These are phyloP conservation scores for Colletotrichum trifolii DNA, from an alignment of 2,329 filamentous ascomycete species.

Conservation along the genomic window DNA sequence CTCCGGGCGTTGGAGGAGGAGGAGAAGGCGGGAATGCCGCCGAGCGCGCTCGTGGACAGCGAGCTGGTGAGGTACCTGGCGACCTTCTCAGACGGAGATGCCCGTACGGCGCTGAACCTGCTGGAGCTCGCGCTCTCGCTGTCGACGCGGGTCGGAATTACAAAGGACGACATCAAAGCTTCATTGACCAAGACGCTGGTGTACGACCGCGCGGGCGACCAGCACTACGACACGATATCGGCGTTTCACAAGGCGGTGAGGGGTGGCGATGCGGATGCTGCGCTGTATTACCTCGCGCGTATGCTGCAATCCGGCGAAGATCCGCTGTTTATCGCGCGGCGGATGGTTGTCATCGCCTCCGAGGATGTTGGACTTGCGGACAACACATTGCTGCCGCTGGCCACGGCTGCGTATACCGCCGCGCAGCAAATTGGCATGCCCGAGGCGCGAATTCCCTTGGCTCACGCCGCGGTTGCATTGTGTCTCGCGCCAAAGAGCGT, in stretches of 20 bases:
- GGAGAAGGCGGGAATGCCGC: slow-evolving; percentile 34
- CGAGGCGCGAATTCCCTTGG: slow-evolving; percentile 91
- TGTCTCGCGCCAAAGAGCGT: slow-evolving; percentile 87
- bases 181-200: slow-evolving; percentile 91
- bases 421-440: slow-evolving; percentile 95
- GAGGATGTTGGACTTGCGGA: slow-evolving; percentile 95
- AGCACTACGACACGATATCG: slow-evolving; percentile 97
- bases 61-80: slow-evolving; percentile 85
- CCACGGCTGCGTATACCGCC: slow-evolving; percentile 86
- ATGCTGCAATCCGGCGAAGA: slow-evolving; percentile 98
- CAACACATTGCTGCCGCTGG: slow-evolving; percentile 83
- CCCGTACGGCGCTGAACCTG: slow-evolving; percentile 90
- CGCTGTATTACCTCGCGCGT: slow-evolving; percentile 92
- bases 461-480: slow-evolving; percentile 86
- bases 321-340: slow-evolving; percentile 88
- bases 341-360: slow-evolving; percentile 93
- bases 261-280: slow-evolving; percentile 85
- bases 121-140: slow-evolving; percentile 89
- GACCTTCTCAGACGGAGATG: slow-evolving; percentile 90
- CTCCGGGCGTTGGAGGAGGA: slow-evolving; percentile 78
- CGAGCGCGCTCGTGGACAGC: slow-evolving; percentile 74
- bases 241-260: slow-evolving; percentile 97
- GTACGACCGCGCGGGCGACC: slow-evolving; percentile 93
- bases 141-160: slow-evolving; percentile 70
- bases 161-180: slow-evolving; percentile 80